Percentiles rank a stretch among this genome's conserved stretches.
Conservation (phyloP, 768 basidiomycete genomes). For the Daedaleopsis sinensis region DNA sequence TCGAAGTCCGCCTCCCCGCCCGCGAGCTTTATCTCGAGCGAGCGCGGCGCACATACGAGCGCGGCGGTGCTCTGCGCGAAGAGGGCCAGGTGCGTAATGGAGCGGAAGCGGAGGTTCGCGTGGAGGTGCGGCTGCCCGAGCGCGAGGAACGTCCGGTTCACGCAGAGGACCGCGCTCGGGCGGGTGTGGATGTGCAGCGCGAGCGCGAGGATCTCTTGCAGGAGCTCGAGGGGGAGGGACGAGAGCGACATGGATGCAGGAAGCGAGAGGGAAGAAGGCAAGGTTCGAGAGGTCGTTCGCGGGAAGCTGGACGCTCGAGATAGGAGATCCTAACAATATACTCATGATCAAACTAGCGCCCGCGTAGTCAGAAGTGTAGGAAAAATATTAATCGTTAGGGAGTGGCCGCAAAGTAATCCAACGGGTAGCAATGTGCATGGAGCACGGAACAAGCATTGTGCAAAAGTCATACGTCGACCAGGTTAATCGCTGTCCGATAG, state of each 20-base stretch:
- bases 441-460: background rate
- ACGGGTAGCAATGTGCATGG: background rate
- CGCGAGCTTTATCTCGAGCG: constrained; percentile 32
- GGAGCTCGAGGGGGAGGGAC: constrained; percentile 26
- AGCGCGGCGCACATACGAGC: constrained; percentile 30
- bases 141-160: constrained; percentile 22
- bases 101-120: constrained; percentile 27
- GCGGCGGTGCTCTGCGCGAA: constrained; percentile 22
- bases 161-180: constrained; percentile 24
- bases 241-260: constrained; percentile 19
- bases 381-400: background rate
- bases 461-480: background rate
- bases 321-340: too few relatives aligned
- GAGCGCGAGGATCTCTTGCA: constrained; percentile 24
- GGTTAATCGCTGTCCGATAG: constrained; percentile 25
- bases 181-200: constrained; percentile 17
- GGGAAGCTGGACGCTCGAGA: too few relatives aligned
- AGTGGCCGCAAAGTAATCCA: background rate
- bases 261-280: too few relatives aligned
- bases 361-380: too few relatives aligned
- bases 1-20: constrained; percentile 34
- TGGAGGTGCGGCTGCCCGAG: constrained; percentile 27
- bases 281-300: too few relatives aligned
- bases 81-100: constrained; percentile 27
- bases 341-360: too few relatives aligned